Base-by-base conservation (phyloP, 73 alveolate genomes). In the Diophrys sp. region DNA sequence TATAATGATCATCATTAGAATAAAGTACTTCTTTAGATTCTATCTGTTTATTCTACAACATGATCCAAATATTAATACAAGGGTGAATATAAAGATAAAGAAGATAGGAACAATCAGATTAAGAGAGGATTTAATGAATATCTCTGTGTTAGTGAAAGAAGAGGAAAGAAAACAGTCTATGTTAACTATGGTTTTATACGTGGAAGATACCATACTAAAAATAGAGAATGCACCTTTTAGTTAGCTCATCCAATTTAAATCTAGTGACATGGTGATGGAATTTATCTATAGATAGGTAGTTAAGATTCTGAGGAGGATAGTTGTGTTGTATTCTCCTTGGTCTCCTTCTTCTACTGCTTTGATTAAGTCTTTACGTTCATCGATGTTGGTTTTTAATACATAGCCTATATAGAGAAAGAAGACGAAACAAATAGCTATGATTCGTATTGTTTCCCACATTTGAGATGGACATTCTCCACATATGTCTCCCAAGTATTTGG, bases 391-490 rank as follows among this genome's bases (percentile, higher is more conserved):
- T 44, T 44, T 44, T 11, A 44, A 18, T 18, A 44, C 18, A 44
- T 44, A 44, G n/a, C 62, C 62, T 11, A 44, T 44, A 44, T 44
- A 44, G 62, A 44, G 18, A 44, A 25, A 62, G 72, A 23, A 62
- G 26, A 11, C 72, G 31, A 62, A 5, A 23, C 26, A 24, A 1
- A 82, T 66, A 2, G 74, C 84, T 8, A 82, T 23, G 1, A 82
- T 44, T 28, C 33, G 27, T 29, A 75, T 23, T 5, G 76, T 23
- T 55, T 82, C 75, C 71, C 28, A 1, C 30, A 55, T n/a, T 56
- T 23, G 2, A 32, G 2, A 25, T 18, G 90, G 90, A 73, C 90
- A 82, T 25, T 34, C 29, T 18, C 74, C 33, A 31, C 90, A 82
- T 32, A 8, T 23, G 32, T 72, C 75, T 14, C 30, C 32, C 28